These are phyloP conservation scores for Lantana camara DNA, from an alignment of 257 asterid genomes.

Conservation along the genomic window DNA sequence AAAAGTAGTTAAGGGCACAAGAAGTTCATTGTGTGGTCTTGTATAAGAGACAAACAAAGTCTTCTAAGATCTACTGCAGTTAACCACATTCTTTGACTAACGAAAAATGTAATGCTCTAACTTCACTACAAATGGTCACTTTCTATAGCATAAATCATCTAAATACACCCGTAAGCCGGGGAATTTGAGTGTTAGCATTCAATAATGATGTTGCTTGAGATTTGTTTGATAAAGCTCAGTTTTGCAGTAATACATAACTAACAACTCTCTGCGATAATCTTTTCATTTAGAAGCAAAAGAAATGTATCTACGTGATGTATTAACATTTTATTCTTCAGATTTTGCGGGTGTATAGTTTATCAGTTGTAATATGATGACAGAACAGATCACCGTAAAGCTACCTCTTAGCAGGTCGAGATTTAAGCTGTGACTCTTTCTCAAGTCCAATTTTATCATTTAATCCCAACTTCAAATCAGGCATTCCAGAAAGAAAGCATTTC, in stretches of 20 bases:
- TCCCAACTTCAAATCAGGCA: slow-evolving; percentile 99
- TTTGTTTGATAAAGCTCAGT: slow-evolving; percentile 2
- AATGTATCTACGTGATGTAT: neutral
- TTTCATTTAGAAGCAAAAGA: slow-evolving; percentile 2
- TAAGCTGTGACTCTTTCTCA: slow-evolving; percentile 95
- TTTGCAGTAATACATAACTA: neutral
- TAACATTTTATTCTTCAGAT: slow-evolving; percentile 2
- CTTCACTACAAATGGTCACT: neutral
- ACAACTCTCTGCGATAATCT: slow-evolving; percentile 10
- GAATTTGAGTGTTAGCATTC: slow-evolving; percentile 17
- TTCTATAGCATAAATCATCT: neutral
- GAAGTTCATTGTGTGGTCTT: neutral
- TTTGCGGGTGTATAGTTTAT: neutral
- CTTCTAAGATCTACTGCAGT: neutral
- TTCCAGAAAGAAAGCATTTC: slow-evolving; percentile 99
- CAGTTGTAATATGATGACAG: slow-evolving; percentile 17
- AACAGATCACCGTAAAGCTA: slow-evolving; percentile 29
- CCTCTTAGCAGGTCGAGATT: slow-evolving; percentile 98
- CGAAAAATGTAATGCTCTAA: neutral
- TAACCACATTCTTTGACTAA: slow-evolving; percentile 4
- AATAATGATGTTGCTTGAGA: neutral
- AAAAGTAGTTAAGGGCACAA: too few species aligned
- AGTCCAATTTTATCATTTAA: slow-evolving; percentile 99
- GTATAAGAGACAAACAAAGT: neutral
- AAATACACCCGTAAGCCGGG: neutral